A percentile compares a stretch with the other conserved stretches of the same genome.
Evolutionary conservation across 2,329 filamentous ascomycete species (phyloP).

Genomic region (Colletotrichum lupini): DNA sequence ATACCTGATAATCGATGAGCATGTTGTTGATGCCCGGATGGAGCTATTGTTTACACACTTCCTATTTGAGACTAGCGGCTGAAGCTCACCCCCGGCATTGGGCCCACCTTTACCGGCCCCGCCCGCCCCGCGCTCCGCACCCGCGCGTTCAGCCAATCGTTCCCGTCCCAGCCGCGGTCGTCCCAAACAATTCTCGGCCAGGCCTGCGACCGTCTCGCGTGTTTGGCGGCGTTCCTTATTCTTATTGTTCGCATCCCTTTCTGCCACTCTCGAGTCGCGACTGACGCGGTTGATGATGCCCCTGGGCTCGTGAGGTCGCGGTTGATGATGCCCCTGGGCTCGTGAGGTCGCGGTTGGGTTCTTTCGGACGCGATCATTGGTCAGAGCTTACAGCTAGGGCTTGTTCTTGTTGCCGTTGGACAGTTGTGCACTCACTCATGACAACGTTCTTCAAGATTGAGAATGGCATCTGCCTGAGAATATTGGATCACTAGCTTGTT

Average conservation of each 20-base stretch:
- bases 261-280: background rate
- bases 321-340: background rate
- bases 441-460: background rate
- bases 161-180: conserved; percentile 11
- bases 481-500: background rate
- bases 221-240: background rate
- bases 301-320: background rate
- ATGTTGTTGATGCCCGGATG: conserved; percentile 29
- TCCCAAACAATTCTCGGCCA: conserved; percentile 14
- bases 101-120: conserved; percentile 5
- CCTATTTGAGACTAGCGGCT: conserved; percentile 48
- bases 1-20: background rate
- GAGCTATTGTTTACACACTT: conserved; percentile 58
- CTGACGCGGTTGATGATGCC: background rate
- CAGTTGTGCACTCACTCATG: background rate
- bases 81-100: background rate
- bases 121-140: conserved; percentile 15
- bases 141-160: conserved; percentile 22
- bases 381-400: background rate
- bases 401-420: background rate
- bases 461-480: background rate
- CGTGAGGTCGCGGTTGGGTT: background rate
- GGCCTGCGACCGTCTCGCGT: background rate
- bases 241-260: background rate
- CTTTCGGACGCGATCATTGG: conserved; percentile 20